Evolutionary conservation across 495 filamentous ascomycete genomes (phyloP), one percentile per base, ranked within the genome.

Genomic region (Penicillium malachiteum): DNA sequence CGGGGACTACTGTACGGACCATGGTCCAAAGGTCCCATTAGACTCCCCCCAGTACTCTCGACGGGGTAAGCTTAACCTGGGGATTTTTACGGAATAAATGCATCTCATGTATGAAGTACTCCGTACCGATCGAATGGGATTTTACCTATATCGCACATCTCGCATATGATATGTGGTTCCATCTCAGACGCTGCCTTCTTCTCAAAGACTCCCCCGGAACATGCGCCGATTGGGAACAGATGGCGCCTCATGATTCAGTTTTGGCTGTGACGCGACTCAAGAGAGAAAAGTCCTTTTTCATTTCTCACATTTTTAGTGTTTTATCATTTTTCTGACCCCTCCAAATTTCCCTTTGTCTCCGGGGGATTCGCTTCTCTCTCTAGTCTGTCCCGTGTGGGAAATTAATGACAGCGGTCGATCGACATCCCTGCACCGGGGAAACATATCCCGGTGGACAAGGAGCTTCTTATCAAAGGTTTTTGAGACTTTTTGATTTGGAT

Each of bases 171-270:
- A 46, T 46, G 43, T 52, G 30, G 39, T 43, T 42, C 31, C 50
- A 38, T 46, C 43, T 32, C 26, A 46, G 21, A 33, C 21, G 43
- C 21, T 26, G 43, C 43, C 43, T 46, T 46, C 10, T 26, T 9
- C 18, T 39, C 21, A 35, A n/a, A 37, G 48, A 41, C 13, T 14
- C 48, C 11, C 33, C 31, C 46, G 46, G 46, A 49, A 37, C 34
- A 38, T 4, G 14, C 38, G 50, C 50, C 39, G 34, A 55, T 50
- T 59, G 50, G 56, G 51, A 59, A 50, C 51, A 59, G 57, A 47
- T 59, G 57, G 57, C 57, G 43, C 26, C 43, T 33, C 48, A 38
- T 50, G 48, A 50, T 50, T 39, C 48, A 50, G 7, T 49, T 38
- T n/a, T 37, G 30, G 14, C 17, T 12, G 17, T 18, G n/a, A n/a